Evolutionary conservation across 2,329 filamentous ascomycete genomes (phyloP).

Genomic region (Talaromyces funiculosus): DNA sequence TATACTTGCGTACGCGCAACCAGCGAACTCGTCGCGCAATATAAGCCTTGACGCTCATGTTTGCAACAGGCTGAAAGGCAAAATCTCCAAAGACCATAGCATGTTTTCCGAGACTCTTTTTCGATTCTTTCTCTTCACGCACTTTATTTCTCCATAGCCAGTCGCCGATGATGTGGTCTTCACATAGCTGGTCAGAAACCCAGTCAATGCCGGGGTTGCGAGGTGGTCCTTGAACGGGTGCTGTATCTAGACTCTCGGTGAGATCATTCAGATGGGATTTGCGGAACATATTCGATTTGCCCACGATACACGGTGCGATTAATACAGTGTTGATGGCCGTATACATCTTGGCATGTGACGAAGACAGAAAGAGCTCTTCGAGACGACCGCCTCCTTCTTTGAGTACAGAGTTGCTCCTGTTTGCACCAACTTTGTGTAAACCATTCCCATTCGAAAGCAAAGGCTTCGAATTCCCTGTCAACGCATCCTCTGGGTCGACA

Average conservation of each 20-base stretch:
- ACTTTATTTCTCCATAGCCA: constrained; percentile 64
- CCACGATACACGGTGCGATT: constrained; percentile 86
- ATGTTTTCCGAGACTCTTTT: constrained; percentile 63
- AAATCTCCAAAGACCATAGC: constrained; percentile 78
- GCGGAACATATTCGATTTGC: constrained; percentile 98
- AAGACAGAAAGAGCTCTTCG: constrained; percentile 92
- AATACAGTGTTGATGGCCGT: constrained; percentile 90
- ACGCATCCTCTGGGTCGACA: constrained; percentile 35
- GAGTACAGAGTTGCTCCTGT: constrained; percentile 25
- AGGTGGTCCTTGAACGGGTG: constrained; percentile 16
- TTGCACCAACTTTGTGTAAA: neutral
- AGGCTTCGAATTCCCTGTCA: constrained; percentile 23
- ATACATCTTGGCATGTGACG: constrained; percentile 95
- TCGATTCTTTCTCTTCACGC: constrained; percentile 31
- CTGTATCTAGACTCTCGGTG: constrained; percentile 46
- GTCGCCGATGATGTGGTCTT: constrained; percentile 94
- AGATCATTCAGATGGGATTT: constrained; percentile 79
- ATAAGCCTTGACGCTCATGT: constrained; percentile 73
- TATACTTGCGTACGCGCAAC: constrained; percentile 91
- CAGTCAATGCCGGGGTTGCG: constrained; percentile 71
- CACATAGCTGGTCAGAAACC: constrained; percentile 94
- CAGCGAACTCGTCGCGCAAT: constrained; percentile 77
- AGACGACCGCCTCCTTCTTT: constrained; percentile 67
- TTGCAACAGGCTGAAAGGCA: constrained; percentile 80
- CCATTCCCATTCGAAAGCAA: constrained; percentile 20